Percentiles rank a stretch among this genome's conserved stretches.
These are phyloP conservation scores for Peronospora destructor DNA, from an alignment of 352 stramenopile genomes.

Conservation along the genomic window DNA sequence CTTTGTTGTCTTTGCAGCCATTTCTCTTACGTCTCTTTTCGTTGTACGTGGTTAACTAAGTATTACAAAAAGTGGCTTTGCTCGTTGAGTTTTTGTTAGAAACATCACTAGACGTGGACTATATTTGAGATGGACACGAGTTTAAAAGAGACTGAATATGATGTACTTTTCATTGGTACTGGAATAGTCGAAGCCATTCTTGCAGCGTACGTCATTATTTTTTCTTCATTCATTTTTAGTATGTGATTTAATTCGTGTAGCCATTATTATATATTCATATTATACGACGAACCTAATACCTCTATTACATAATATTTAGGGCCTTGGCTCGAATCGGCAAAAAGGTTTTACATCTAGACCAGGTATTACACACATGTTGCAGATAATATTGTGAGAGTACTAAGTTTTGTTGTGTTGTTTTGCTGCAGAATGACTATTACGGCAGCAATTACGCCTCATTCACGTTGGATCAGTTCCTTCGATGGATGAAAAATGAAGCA, in stretches of 20 bases:
- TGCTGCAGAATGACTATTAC: constrained; percentile 71
- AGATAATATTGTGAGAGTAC: neutral
- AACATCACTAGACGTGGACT: constrained; percentile 16
- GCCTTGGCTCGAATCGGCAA: constrained; percentile 59
- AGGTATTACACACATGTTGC: constrained; percentile 26
- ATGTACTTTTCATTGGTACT: constrained; percentile 71
- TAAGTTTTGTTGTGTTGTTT: neutral
- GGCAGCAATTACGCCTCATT: constrained; percentile 77
- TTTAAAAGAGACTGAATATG: constrained; percentile 59
- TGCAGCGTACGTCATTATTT: constrained; percentile 33
- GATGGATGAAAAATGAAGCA: constrained; percentile 49
- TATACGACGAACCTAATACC: neutral
- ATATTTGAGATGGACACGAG: constrained; percentile 39
- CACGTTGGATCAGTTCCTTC: constrained; percentile 45
- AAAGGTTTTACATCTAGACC: constrained; percentile 73
- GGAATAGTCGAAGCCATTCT: constrained; percentile 77
- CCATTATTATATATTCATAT: neutral
- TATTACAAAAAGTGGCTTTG: constrained; percentile 20
- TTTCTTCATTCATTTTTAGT: neutral
- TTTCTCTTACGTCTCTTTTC: constrained; percentile 33
- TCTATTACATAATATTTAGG: constrained; percentile 14
- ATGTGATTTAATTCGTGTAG: neutral
- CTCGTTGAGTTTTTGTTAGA: constrained; percentile 27
- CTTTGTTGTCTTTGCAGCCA: constrained; percentile 16
- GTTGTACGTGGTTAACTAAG: constrained; percentile 21